Evolutionary conservation across 2,329 filamentous ascomycete genomes (phyloP), one percentile per base, ranked within the genome.

Genomic region (Tolypocladium album): DNA sequence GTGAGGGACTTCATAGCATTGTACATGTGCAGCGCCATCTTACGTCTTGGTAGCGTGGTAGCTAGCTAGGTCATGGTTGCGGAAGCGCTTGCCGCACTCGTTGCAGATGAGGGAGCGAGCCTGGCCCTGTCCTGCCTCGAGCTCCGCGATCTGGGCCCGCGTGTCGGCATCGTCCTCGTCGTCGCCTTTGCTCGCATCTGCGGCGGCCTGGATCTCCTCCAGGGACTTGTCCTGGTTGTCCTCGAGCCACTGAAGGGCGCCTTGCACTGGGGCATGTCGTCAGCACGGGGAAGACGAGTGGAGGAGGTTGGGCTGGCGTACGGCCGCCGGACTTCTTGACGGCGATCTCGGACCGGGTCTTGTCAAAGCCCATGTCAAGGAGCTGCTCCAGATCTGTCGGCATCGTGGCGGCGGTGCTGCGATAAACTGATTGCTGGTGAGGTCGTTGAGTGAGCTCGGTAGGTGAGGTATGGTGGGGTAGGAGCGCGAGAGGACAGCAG

Each of bases 211-310:
- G 63, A 97, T 87, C 61, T 96, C 88, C 43, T 97, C 92, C 50
- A 96, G 72, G 1, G 89, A 81, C 67, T 89, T 96, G 73, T 96
- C 91, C 71, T 95, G 87, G 71, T 95, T 96, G 67, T 89, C 84
- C 71, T 96, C 92, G 1, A 99, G 83, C 94, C 94, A 99, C 76
- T 96, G 90, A 61, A 99, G 83, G 58, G 94, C 94, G 66, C 87
- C 88, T 71, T 94, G 88, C 55, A 97, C 90, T 93, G 63, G 59
- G 60, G 45, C 39, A 39, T 56, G 57, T 64, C 57, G 52, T 64
- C 57, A 55, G 59, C 36, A 50, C 52, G 34, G 15, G 58, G 52
- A 36, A 47, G 42, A 12, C 31, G 50, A 57, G 42, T 39, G 56
- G 36, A 52, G 2, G 36, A 57, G 11, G 11, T 20, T 34, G 6